Conservation (phyloP, 2,329 filamentous ascomycete genomes). For the Colletotrichum costaricense region DNA sequence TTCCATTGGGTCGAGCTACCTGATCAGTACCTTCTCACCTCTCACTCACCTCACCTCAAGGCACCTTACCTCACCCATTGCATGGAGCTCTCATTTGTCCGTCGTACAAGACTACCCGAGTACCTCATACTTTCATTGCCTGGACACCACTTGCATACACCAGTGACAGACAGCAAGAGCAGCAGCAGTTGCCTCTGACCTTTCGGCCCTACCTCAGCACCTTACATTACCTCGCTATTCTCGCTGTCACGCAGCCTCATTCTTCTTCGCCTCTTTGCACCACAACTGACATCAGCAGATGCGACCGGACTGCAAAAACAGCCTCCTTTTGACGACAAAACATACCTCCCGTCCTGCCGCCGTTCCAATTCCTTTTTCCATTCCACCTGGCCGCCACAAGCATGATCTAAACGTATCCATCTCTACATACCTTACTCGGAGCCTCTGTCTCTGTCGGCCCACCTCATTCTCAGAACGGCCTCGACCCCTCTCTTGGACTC, state of each 20-base stretch:
- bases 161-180: too few relatives aligned
- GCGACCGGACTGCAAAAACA: constrained; percentile 4
- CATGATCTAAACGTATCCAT: constrained; percentile 19
- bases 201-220: constrained; percentile 10
- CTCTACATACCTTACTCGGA: neutral
- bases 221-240: neutral
- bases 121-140: too few relatives aligned
- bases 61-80: neutral
- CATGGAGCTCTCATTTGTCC: neutral
- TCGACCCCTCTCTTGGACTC: neutral
- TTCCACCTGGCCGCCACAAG: constrained; percentile 4
- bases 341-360: neutral
- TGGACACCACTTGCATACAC: too few relatives aligned
- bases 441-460: constrained; percentile 6
- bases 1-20: neutral
- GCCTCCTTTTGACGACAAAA: neutral
- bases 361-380: neutral
- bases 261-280: constrained; percentile 5
- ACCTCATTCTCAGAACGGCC: neutral
- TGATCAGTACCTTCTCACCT: neutral
- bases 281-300: neutral
- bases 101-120: neutral
- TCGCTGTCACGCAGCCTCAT: constrained; percentile 9
- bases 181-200: neutral
- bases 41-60: neutral